phyloP scores from a whole-genome alignment of 2,329 filamentous ascomycete species.

The Calonectria hongkongensis region DNA sequence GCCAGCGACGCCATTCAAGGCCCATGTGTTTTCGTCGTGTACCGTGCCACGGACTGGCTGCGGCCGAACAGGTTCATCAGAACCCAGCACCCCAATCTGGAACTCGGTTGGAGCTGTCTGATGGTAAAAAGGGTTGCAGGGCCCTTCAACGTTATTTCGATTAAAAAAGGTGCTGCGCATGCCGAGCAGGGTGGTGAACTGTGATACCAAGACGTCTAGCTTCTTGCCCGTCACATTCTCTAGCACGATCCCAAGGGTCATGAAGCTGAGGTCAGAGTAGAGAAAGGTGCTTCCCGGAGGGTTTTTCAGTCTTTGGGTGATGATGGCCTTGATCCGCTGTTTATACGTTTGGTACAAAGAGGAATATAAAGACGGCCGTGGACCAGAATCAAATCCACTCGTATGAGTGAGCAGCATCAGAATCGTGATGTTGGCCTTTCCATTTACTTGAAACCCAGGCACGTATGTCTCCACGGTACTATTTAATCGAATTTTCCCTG shows the following conservation, averaged over 20 bases:
- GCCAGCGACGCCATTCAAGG: slow-evolving; percentile 15
- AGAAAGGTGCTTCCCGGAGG: slow-evolving; percentile 48
- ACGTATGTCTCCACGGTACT: slow-evolving; percentile 7
- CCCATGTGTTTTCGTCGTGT: slow-evolving; percentile 24
- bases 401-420: slow-evolving; percentile 21
- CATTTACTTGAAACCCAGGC: slow-evolving; percentile 15
- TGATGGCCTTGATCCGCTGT: slow-evolving; percentile 31
- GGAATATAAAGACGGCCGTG: slow-evolving; percentile 1
- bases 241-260: slow-evolving; percentile 55
- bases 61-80: slow-evolving; percentile 57
- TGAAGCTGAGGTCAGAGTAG: slow-evolving; percentile 55
- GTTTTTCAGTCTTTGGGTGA: slow-evolving; percentile 11
- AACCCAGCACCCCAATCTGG: slow-evolving; percentile 48
- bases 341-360: background rate
- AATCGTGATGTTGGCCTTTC: slow-evolving; percentile 12
- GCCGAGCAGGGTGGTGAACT: slow-evolving; percentile 56
- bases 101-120: slow-evolving; percentile 32
- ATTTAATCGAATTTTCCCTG: slow-evolving; percentile 18
- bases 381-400: slow-evolving; percentile 2
- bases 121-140: slow-evolving; percentile 31
- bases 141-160: slow-evolving; percentile 32
- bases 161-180: slow-evolving; percentile 35
- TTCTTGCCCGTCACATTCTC: slow-evolving; percentile 58
- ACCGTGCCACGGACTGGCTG: slow-evolving; percentile 62
- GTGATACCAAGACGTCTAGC: slow-evolving; percentile 58